These are phyloP conservation scores for Populus deltoides DNA, from an alignment of 345 rosid genomes.

Conservation along the genomic window DNA sequence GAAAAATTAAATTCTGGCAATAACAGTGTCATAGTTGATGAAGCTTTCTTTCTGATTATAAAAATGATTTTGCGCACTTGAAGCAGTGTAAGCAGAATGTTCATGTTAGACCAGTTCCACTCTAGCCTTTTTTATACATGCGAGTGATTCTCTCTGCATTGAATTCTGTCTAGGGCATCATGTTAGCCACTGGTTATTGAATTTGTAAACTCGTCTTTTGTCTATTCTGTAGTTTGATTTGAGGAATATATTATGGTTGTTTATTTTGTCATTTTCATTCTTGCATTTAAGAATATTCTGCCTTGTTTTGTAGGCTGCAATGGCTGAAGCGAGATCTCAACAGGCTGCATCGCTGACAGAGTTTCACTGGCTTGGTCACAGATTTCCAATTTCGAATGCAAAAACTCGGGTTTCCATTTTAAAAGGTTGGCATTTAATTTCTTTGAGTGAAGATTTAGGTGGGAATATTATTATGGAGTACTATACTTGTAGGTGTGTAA, in stretches of 20 bases:
- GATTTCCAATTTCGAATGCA: constrained; percentile 86
- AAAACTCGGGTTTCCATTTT: constrained; percentile 90
- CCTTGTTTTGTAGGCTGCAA: constrained; percentile 64
- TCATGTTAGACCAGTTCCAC: neutral
- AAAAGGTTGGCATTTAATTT: constrained; percentile 56
- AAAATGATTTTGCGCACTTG: neutral
- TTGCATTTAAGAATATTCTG: neutral
- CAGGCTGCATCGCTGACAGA: constrained; percentile 97
- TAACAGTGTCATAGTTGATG: neutral
- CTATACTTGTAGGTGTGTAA: neutral
- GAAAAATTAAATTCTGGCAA: neutral
- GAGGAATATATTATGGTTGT: constrained; percentile 6
- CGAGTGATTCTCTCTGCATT: neutral
- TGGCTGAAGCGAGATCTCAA: constrained; percentile 97
- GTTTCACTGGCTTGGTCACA: constrained; percentile 93
- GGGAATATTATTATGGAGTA: neutral
- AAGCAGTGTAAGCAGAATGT: neutral
- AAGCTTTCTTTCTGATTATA: neutral
- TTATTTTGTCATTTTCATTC: constrained; percentile 1
- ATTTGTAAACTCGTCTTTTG: neutral
- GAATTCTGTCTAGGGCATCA: neutral
- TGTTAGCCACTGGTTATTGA: neutral
- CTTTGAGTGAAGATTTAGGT: neutral
- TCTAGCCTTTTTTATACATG: too few relatives aligned
- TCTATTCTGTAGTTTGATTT: neutral